These are phyloP conservation scores for Pseudocercospora fuligena DNA, from an alignment of 2,329 filamentous ascomycete species.

Conservation along the genomic window DNA sequence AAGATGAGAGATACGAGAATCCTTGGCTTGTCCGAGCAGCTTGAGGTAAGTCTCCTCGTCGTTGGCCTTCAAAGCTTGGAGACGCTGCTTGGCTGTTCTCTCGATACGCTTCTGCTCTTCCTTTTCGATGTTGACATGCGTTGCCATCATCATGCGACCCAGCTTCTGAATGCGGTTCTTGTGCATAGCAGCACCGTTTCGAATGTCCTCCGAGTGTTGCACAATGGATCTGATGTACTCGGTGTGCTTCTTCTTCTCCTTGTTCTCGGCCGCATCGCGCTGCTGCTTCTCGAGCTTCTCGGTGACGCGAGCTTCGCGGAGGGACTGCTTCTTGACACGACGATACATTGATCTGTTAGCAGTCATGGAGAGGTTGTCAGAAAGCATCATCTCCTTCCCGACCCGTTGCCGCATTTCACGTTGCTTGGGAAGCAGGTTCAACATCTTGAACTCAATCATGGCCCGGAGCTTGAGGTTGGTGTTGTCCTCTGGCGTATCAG, in stretches of 20 bases:
- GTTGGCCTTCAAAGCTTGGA: conserved; percentile 97
- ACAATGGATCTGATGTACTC: conserved; percentile 90
- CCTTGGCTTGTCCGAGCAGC: conserved; percentile 96
- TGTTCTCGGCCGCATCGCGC: conserved; percentile 89
- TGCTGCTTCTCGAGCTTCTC: conserved; percentile 99
- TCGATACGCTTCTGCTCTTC: conserved; percentile 99
- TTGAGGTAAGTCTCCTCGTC: conserved; percentile 99
- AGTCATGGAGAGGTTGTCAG: conserved; percentile 95
- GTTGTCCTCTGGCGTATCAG: conserved; percentile 72
- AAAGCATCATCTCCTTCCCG: conserved; percentile 89
- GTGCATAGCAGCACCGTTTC: conserved; percentile 68
- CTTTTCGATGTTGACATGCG: conserved; percentile 96
- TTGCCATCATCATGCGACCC: conserved; percentile 82
- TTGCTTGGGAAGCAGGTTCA: conserved; percentile 87
- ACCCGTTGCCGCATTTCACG: conserved; percentile 83
- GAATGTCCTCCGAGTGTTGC: conserved; percentile 79
- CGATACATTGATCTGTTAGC: conserved; percentile 90
- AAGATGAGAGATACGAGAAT: conserved; percentile 97
- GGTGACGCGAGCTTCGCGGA: conserved; percentile 93
- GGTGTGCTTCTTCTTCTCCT: conserved; percentile 95
- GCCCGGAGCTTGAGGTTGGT: conserved; percentile 85
- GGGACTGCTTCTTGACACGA: conserved; percentile 94
- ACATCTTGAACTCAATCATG: conserved; percentile 92
- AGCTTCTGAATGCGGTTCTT: conserved; percentile 81
- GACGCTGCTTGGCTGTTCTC: conserved; percentile 97